These are phyloP conservation scores for Saccharomycopsis synnaedendra DNA, from an alignment of 805 yeast species.

Conservation along the genomic window DNA sequence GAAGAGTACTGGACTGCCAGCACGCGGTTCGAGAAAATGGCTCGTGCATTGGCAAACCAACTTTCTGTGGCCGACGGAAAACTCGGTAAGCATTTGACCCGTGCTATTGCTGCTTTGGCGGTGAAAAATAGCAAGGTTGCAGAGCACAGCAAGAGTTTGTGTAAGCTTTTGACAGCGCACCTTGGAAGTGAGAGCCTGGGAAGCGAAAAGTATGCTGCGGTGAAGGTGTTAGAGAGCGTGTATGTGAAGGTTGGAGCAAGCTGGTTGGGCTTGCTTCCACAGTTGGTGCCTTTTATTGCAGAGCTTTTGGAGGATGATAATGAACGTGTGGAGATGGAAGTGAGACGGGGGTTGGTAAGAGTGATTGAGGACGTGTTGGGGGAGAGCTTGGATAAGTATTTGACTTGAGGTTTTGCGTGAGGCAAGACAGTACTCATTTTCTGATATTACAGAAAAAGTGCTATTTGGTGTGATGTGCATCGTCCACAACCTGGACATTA, in stretches of 20 bases:
- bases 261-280: constrained; percentile 87
- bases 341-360: constrained; percentile 79
- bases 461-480: too few relatives aligned
- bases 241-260: constrained; percentile 90
- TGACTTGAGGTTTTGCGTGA: constrained; percentile 25
- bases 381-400: constrained; percentile 82
- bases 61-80: constrained; percentile 55
- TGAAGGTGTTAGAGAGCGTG: constrained; percentile 64
- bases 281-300: constrained; percentile 89
- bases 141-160: constrained; percentile 65
- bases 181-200: constrained; percentile 52
- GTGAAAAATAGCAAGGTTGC: constrained; percentile 55
- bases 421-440: neutral
- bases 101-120: constrained; percentile 68
- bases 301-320: constrained; percentile 94
- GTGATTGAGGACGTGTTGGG: constrained; percentile 89
- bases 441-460: too few relatives aligned
- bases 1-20: constrained; percentile 93
- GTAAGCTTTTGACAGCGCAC: constrained; percentile 49
- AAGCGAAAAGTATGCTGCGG: constrained; percentile 67
- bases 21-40: constrained; percentile 67
- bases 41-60: constrained; percentile 54
- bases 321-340: constrained; percentile 85
- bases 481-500: too few relatives aligned
- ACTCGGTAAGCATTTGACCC: constrained; percentile 72